These are phyloP conservation scores for Hygrophorus pudorinus DNA, from an alignment of 768 basidiomycete species.

Conservation along the genomic window DNA sequence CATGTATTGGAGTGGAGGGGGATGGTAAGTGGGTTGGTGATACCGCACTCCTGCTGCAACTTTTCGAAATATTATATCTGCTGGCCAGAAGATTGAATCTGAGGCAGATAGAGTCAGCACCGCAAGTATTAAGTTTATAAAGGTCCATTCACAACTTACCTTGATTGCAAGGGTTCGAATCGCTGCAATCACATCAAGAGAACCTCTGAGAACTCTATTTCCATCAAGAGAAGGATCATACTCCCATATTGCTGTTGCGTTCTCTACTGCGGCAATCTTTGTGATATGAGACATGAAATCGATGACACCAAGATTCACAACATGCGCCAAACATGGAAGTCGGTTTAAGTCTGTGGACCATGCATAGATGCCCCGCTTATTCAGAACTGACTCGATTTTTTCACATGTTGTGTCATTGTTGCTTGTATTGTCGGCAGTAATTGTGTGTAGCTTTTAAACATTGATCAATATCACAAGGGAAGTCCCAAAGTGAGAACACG, in stretches of 20 bases:
- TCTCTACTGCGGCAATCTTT: constrained; percentile 18
- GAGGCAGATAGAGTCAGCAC: no score
- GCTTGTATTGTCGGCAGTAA: constrained; percentile 17
- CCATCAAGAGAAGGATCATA: constrained; percentile 16
- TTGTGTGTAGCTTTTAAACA: constrained; percentile 14
- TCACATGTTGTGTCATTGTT: constrained; percentile 15
- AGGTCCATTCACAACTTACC: constrained; percentile 11
- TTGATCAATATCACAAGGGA: background rate
- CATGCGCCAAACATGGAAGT: constrained; percentile 20
- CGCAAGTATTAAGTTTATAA: background rate
- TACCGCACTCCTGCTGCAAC: constrained; percentile 11
- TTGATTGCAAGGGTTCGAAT: constrained; percentile 21
- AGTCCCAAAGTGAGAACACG: background rate
- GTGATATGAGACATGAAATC: constrained; percentile 23
- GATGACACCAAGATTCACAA: constrained; percentile 17
- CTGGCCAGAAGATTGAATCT: constrained; percentile 18
- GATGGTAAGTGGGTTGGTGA: constrained; percentile 12
- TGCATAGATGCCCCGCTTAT: background rate
- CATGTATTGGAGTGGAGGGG: constrained; percentile 17
- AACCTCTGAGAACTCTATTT: constrained; percentile 18
- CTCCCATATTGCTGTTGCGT: constrained; percentile 22
- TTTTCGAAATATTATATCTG: constrained; percentile 15
- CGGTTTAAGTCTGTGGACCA: constrained; percentile 14
- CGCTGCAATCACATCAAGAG: constrained; percentile 21
- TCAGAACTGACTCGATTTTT: constrained; percentile 11